A percentile compares a stretch with the other conserved stretches of the same genome.
phyloP scores from a whole-genome alignment of 2,329 filamentous ascomycete species.

The Fusarium hainanense region DNA sequence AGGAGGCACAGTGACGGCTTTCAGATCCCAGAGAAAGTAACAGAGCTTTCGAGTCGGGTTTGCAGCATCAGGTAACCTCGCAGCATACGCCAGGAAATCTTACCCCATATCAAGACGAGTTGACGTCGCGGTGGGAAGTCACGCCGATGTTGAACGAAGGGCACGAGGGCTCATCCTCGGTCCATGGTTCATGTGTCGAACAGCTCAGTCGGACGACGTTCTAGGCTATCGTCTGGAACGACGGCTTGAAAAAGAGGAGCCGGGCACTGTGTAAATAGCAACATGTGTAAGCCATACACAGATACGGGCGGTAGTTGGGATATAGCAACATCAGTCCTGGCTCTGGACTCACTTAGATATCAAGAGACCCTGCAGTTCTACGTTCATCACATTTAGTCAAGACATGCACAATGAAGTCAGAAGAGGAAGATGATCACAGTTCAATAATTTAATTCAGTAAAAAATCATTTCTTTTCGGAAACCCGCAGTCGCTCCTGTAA shows the following conservation, averaged over 20 bases:
- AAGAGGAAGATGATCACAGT: neutral
- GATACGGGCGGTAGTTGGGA: neutral
- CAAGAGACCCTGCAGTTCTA: neutral
- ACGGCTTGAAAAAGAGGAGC: neutral
- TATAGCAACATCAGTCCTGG: neutral
- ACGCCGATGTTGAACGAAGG: neutral
- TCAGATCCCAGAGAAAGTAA: neutral
- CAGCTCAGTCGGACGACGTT: constrained; percentile 43
- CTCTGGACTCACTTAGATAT: neutral
- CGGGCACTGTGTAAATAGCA: too few species aligned
- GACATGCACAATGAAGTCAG: neutral
- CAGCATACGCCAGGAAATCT: neutral
- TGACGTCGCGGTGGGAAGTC: constrained; percentile 34
- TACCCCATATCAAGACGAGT: constrained; percentile 27
- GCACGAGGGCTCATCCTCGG: neutral
- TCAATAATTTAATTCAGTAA: constrained; percentile 18
- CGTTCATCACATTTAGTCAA: too few species aligned
- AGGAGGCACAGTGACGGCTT: constrained; percentile 34
- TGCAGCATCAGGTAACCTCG: neutral
- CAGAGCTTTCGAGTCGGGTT: neutral
- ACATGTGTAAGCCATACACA: too few species aligned
- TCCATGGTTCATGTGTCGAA: constrained; percentile 36
- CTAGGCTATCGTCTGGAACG: constrained; percentile 13
- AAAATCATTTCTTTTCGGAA: constrained; percentile 32
- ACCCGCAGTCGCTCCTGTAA: constrained; percentile 33